Conservation (phyloP, 1,284 basidiomycete genomes). For the Heterobasidion annosum region DNA sequence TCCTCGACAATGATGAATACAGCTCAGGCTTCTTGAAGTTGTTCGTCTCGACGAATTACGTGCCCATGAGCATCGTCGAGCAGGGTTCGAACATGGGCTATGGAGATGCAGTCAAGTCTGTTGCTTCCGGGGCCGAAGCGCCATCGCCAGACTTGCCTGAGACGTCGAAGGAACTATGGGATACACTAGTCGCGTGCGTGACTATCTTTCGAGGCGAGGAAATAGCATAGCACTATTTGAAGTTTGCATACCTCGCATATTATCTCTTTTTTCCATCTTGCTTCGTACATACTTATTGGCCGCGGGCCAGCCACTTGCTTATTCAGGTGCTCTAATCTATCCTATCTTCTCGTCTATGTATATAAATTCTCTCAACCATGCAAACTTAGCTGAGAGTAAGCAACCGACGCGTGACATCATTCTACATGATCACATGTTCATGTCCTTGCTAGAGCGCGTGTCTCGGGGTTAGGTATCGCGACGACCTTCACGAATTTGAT, state of each 20-base stretch:
- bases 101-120: not conserved
- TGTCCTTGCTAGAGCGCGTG: too few relatives aligned
- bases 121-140: not conserved
- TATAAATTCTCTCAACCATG: too few relatives aligned
- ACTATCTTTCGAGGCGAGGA: constrained; percentile 13
- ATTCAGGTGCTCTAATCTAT: too few relatives aligned
- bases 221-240: too few relatives aligned
- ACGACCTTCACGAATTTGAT: not conserved
- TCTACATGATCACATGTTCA: too few relatives aligned
- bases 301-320: too few relatives aligned
- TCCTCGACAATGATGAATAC: constrained; percentile 17
- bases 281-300: too few relatives aligned
- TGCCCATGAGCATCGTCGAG: constrained; percentile 32
- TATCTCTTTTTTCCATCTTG: too few relatives aligned
- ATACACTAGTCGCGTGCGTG: constrained; percentile 19
- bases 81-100: constrained; percentile 16
- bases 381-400: too few relatives aligned
- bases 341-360: too few relatives aligned
- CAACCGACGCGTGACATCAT: too few relatives aligned
- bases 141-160: not conserved
- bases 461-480: not conserved
- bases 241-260: too few relatives aligned
- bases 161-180: constrained; percentile 17
- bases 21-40: constrained; percentile 35
- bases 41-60: constrained; percentile 34